phyloP scores from a whole-genome alignment of 208 protist species.

The Tritrichomonas musculus region DNA sequence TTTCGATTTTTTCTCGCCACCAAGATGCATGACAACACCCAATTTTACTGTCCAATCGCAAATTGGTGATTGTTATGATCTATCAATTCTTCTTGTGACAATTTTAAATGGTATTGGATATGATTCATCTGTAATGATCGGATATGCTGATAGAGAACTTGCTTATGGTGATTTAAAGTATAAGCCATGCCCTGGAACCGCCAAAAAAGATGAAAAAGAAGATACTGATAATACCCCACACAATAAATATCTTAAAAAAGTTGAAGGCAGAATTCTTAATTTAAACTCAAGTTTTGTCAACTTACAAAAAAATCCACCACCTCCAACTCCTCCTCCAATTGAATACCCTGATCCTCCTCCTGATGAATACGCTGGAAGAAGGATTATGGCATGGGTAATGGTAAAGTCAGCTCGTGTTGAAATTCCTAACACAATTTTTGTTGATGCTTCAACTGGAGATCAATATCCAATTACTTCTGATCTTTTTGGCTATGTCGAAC shows the following conservation, averaged over 20 bases:
- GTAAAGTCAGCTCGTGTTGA: neutral
- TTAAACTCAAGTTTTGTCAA: neutral
- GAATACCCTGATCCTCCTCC: neutral
- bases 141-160: neutral
- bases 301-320: neutral
- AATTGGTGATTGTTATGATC: neutral
- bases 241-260: neutral
- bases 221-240: neutral
- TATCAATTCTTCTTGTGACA: neutral
- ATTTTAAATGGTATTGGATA: neutral
- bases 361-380: neutral
- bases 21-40: neutral
- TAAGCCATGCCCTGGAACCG: neutral
- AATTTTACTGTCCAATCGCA: neutral
- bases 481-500: neutral
- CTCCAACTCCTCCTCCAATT: neutral
- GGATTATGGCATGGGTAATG: neutral
- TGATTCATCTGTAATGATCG: neutral
- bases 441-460: neutral
- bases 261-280: neutral
- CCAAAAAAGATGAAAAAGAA: neutral
- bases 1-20: neutral
- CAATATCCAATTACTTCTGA: neutral
- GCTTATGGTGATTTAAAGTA: neutral
- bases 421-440: neutral